phyloP scores from a whole-genome alignment of 805 yeast species.

The Tetrapisispora taiwanensis region DNA sequence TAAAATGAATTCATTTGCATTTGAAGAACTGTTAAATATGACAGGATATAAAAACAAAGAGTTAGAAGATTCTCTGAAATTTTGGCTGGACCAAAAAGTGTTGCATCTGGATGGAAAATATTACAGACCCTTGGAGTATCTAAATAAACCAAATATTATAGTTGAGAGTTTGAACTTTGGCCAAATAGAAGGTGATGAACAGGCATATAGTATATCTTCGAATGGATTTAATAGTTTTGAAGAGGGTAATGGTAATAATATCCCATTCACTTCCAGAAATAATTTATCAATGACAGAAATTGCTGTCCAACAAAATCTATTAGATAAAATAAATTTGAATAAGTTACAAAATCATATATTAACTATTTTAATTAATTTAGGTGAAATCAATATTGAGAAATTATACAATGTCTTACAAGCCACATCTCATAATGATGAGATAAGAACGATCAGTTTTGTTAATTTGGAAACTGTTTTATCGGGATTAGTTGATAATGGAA shows the following conservation, averaged over 20 bases:
- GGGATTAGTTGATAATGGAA: slow-evolving; percentile 13
- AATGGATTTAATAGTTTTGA: background rate
- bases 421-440: slow-evolving; percentile 42
- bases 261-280: too few relatives aligned
- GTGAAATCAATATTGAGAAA: slow-evolving; percentile 37
- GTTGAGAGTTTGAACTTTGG: background rate
- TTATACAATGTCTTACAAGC: slow-evolving; percentile 45
- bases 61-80: slow-evolving; percentile 35
- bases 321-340: too few relatives aligned
- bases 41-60: slow-evolving; percentile 36
- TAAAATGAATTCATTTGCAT: slow-evolving; percentile 14
- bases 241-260: too few relatives aligned
- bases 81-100: slow-evolving; percentile 58
- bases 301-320: too few relatives aligned
- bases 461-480: slow-evolving; percentile 11
- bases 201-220: background rate
- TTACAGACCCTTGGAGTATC: slow-evolving; percentile 1
- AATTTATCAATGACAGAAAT: too few relatives aligned
- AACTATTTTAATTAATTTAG: slow-evolving; percentile 51
- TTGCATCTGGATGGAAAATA: slow-evolving; percentile 20
- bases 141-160: background rate
- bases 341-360: background rate
- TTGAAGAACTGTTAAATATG: slow-evolving; percentile 25
- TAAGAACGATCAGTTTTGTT: slow-evolving; percentile 7
- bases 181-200: background rate